Conservation (phyloP, 78 protist species). For the Dictyostelium brefeldianum region DNA sequence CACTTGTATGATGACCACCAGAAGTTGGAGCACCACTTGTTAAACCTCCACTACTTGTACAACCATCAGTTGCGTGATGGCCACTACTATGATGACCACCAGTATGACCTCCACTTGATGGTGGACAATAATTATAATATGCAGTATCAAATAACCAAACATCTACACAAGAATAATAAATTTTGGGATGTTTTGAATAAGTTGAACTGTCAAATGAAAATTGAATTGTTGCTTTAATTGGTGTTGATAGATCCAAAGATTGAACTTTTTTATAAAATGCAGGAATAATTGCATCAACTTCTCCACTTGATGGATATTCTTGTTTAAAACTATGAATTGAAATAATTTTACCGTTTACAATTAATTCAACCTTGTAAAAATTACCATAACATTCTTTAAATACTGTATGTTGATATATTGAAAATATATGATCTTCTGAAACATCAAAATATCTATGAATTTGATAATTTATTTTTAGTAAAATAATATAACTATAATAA, state of each 20-base stretch:
- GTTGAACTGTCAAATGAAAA: not conserved
- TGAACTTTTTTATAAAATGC: not conserved
- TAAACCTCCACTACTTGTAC: not conserved
- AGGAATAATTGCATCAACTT: not conserved
- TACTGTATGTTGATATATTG: not conserved
- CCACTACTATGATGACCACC: not conserved
- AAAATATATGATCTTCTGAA: not conserved
- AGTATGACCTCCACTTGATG: not conserved
- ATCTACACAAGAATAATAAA: constrained; percentile 4
- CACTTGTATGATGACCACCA: not conserved
- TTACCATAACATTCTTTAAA: not conserved
- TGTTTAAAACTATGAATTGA: not conserved
- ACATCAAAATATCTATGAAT: not conserved
- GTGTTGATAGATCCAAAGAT: not conserved
- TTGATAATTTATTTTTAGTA: not conserved
- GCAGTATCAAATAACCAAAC: not conserved
- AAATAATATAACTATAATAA: not conserved
- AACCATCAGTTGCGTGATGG: not conserved
- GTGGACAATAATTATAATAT: not conserved
- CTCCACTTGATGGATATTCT: not conserved
- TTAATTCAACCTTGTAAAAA: not conserved
- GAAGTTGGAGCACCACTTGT: not conserved
- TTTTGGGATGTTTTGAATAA: not conserved
- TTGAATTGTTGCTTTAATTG: constrained; percentile 16
- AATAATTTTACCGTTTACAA: not conserved